phyloP scores from a whole-genome alignment of 768 basidiomycete species.

The Lactarius vividus region DNA sequence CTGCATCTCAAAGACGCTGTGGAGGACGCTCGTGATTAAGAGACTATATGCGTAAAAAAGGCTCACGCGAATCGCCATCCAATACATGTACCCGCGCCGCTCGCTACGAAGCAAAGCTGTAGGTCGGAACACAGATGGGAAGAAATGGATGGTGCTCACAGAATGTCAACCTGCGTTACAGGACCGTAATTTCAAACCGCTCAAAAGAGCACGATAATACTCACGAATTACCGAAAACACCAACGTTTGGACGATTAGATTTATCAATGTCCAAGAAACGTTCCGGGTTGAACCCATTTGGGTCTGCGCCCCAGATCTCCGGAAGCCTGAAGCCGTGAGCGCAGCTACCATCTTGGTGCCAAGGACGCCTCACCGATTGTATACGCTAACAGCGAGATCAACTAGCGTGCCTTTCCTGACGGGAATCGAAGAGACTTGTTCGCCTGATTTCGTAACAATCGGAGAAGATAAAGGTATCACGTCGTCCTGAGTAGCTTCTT shows the following conservation, averaged over 20 bases:
- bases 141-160: neutral
- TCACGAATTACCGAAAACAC: conserved; percentile 2
- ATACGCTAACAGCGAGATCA: conserved; percentile 7
- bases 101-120: neutral
- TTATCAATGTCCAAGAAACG: conserved; percentile 7
- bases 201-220: neutral
- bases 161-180: conserved; percentile 3
- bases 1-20: conserved; percentile 8
- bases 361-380: conserved; percentile 5
- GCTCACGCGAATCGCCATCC: conserved; percentile 19
- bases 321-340: conserved; percentile 3
- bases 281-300: conserved; percentile 9
- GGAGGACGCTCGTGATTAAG: neutral
- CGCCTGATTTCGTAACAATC: conserved; percentile 1
- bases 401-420: conserved; percentile 6
- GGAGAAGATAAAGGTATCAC: conserved; percentile 27
- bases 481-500: conserved; percentile 26
- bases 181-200: neutral
- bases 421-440: conserved; percentile 8
- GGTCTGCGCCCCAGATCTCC: conserved; percentile 9
- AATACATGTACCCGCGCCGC: conserved; percentile 1
- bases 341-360: too few relatives aligned
- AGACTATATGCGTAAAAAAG: neutral
- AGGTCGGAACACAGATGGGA: neutral
- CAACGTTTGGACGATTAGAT: neutral